Conservation (phyloP, 768 basidiomycete species). For the Leccinum fibrillosum region DNA sequence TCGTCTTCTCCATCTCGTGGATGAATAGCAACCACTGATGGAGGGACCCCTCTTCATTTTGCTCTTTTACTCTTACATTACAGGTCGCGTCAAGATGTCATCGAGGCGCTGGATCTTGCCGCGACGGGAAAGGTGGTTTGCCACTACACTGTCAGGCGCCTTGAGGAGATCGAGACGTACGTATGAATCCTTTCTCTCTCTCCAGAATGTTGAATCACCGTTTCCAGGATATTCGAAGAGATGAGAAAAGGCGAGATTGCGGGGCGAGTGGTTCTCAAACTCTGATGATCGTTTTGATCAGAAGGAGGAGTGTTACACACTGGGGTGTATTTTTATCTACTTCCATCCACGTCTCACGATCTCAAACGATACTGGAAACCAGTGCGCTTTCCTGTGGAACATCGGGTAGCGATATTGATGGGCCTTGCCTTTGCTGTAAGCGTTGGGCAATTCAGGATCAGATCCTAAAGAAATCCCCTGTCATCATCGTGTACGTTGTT, state of each 20-base stretch:
- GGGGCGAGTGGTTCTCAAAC: conserved; percentile 21
- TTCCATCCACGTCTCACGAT: neutral
- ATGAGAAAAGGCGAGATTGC: conserved; percentile 14
- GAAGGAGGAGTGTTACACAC: neutral
- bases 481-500: neutral
- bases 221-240: conserved; percentile 20
- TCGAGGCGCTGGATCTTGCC: conserved; percentile 45
- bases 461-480: neutral
- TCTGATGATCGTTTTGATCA: conserved; percentile 15
- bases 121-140: conserved; percentile 40
- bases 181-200: neutral
- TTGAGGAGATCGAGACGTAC: conserved; percentile 31
- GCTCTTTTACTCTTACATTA: neutral
- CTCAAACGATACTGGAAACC: neutral
- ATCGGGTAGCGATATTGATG: neutral
- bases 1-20: neutral
- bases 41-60: neutral
- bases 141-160: conserved; percentile 19
- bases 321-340: neutral
- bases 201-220: neutral
- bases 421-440: neutral
- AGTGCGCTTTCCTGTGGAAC: neutral
- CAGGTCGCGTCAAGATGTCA: conserved; percentile 43
- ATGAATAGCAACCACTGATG: neutral
- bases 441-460: neutral